A percentile compares a stretch with the other conserved stretches of the same genome.
phyloP scores from a whole-genome alignment of 495 filamentous ascomycete species.

The Penicillium lividum region DNA sequence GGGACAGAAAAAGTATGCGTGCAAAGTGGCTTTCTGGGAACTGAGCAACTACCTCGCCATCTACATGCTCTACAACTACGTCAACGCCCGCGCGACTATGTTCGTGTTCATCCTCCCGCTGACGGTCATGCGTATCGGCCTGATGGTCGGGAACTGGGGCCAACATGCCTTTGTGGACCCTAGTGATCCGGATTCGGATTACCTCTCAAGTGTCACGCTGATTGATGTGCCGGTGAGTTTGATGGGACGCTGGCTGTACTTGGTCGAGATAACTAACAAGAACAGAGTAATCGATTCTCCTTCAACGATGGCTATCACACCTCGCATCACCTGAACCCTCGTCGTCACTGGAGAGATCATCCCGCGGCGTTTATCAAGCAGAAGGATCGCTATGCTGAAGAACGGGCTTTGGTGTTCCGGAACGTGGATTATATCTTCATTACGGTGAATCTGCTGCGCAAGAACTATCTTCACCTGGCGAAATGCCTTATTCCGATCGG shows the following conservation, averaged over 20 bases:
- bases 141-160: constrained; percentile 78
- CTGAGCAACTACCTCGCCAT: constrained; percentile 51
- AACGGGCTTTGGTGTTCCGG: constrained; percentile 66
- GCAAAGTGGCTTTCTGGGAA: constrained; percentile 59
- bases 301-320: constrained; percentile 81
- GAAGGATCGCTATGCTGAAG: constrained; percentile 58
- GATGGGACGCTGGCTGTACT: neutral
- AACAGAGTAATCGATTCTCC: constrained; percentile 68
- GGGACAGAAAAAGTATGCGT: constrained; percentile 49
- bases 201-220: constrained; percentile 68
- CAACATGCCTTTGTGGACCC: constrained; percentile 76
- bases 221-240: constrained; percentile 68
- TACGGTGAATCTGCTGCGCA: constrained; percentile 57
- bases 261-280: constrained; percentile 11
- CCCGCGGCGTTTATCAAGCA: constrained; percentile 64
- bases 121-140: constrained; percentile 56
- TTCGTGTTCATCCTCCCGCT: constrained; percentile 65
- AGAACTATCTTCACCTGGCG: constrained; percentile 65
- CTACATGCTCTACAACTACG: constrained; percentile 46
- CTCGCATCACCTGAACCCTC: constrained; percentile 73
- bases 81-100: constrained; percentile 52
- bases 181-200: constrained; percentile 66
- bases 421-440: constrained; percentile 73
- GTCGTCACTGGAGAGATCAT: constrained; percentile 73
- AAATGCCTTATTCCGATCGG: constrained; percentile 68